Evolutionary conservation across 1,284 basidiomycete species (phyloP).

Genomic region (Apiotrichum mycotoxinovorans): DNA sequence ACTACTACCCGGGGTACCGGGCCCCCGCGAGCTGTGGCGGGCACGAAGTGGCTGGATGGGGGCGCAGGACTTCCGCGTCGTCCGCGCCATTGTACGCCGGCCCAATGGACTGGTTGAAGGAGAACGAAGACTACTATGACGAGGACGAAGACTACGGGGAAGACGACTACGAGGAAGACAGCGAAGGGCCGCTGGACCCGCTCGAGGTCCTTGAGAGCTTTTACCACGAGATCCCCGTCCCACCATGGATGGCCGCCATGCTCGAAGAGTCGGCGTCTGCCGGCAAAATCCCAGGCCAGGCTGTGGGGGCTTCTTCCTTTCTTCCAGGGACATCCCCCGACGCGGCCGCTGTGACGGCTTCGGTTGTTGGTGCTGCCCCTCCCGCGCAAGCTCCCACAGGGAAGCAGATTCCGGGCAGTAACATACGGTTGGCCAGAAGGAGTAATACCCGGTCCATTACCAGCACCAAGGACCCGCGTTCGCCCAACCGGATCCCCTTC

Average conservation of each 20-base stretch:
- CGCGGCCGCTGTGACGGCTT: too few species aligned
- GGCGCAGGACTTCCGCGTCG: too few species aligned
- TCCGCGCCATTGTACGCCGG: not conserved
- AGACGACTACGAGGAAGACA: slow-evolving; percentile 7
- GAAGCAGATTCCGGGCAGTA: too few species aligned
- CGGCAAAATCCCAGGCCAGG: too few species aligned
- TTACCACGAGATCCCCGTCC: slow-evolving; percentile 6
- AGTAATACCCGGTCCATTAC: not conserved
- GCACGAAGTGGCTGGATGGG: not conserved
- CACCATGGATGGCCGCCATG: slow-evolving; percentile 4
- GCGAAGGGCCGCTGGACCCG: slow-evolving; percentile 8
- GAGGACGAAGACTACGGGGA: not conserved
- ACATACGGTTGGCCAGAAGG: not conserved
- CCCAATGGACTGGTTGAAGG: not conserved
- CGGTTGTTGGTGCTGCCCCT: too few species aligned
- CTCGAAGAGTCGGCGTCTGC: not conserved
- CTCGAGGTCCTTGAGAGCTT: slow-evolving; percentile 16
- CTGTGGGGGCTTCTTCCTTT: not conserved
- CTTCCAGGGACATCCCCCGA: not conserved
- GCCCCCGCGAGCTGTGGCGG: not conserved
- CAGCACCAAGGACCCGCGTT: not conserved
- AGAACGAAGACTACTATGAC: not conserved
- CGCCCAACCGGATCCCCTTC: not conserved
- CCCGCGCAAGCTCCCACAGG: too few species aligned
- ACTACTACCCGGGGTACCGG: too few species aligned